Evolutionary conservation across 163 green algal species (phyloP).

Genomic region (Volvox carteri): DNA sequence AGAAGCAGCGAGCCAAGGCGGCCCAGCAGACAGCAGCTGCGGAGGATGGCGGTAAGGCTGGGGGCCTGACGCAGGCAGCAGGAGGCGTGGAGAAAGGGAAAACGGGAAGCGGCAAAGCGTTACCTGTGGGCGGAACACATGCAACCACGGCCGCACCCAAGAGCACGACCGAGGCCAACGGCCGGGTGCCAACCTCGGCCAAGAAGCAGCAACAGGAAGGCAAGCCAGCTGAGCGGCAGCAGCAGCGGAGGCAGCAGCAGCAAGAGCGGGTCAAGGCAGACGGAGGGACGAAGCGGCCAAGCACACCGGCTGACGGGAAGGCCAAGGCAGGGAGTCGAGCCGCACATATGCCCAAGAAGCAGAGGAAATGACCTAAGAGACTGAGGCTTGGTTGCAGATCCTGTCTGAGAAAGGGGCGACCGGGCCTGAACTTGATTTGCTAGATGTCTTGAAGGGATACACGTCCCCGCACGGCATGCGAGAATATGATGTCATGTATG

Average conservation of each 20-base stretch:
- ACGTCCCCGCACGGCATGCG: too few species aligned
- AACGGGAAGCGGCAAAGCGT: neutral
- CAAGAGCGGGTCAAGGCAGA: neutral
- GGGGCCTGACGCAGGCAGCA: conserved; percentile 11
- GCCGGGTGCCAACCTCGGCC: neutral
- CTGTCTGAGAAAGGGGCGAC: too few species aligned
- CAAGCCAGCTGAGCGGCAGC: neutral
- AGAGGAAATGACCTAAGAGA: conserved; percentile 51
- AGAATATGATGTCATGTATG: too few species aligned
- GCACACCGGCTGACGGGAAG: conserved; percentile 7
- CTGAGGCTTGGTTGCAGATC: too few species aligned
- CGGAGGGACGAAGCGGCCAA: neutral
- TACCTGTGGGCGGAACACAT: neutral
- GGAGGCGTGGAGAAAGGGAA: neutral
- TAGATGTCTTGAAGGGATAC: too few species aligned
- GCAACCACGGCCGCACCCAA: neutral
- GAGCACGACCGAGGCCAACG: neutral
- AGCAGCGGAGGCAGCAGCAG: conserved; percentile 36
- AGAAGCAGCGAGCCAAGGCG: conserved; percentile 27
- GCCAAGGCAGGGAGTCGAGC: neutral
- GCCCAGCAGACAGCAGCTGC: neutral
- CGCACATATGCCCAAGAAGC: conserved; percentile 40
- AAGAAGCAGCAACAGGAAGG: neutral
- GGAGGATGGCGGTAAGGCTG: neutral
- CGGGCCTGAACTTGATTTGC: too few species aligned